Percentiles rank a stretch among this genome's conserved stretches.
phyloP scores from a whole-genome alignment of 768 basidiomycete species.

The Tricholoma sp. region DNA sequence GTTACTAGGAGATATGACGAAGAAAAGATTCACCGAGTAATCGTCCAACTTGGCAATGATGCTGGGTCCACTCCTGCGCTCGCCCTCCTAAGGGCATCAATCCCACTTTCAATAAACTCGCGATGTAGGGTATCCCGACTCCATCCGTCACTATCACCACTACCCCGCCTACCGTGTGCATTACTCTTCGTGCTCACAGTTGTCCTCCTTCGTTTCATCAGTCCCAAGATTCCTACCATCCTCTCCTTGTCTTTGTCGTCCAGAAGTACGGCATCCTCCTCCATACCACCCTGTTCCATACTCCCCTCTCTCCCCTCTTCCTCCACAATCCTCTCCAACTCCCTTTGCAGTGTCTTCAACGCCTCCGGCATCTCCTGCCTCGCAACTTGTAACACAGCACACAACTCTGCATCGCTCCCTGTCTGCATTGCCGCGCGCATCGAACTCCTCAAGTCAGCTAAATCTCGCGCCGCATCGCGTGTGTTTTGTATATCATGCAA shows the following conservation, averaged over 20 bases:
- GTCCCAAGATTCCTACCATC: neutral
- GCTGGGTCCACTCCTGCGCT: slow-evolving; percentile 33
- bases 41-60: slow-evolving; percentile 68
- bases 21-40: slow-evolving; percentile 44
- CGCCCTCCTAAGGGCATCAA: slow-evolving; percentile 65
- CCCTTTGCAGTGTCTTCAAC: slow-evolving; percentile 73
- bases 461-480: slow-evolving; percentile 47
- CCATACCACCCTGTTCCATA: neutral
- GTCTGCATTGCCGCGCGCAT: slow-evolving; percentile 54
- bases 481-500: slow-evolving; percentile 35
- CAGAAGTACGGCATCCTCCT: neutral
- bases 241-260: neutral
- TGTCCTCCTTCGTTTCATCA: neutral
- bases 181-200: slow-evolving; percentile 10
- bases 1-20: neutral
- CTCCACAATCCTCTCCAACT: slow-evolving; percentile 45
- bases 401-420: slow-evolving; percentile 59
- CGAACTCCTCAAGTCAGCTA: slow-evolving; percentile 49
- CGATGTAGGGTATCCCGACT: slow-evolving; percentile 50
- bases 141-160: slow-evolving; percentile 3
- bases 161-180: neutral
- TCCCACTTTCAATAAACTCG: slow-evolving; percentile 68
- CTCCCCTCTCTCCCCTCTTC: slow-evolving; percentile 8
- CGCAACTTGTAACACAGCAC: slow-evolving; percentile 55
- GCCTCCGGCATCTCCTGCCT: slow-evolving; percentile 75